These are phyloP conservation scores for Heritiera fomes DNA, from an alignment of 345 rosid genomes.

Conservation along the genomic window DNA sequence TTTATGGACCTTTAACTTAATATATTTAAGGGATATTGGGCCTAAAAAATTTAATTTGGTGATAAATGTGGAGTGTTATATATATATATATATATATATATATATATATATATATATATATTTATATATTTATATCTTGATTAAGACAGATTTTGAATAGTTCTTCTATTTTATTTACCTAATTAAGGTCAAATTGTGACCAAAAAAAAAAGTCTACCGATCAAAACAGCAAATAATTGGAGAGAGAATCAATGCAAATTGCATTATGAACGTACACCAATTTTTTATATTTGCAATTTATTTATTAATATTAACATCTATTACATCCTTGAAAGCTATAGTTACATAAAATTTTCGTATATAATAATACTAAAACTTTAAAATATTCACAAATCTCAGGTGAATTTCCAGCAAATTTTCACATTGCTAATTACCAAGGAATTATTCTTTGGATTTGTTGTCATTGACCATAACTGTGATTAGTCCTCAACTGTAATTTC, in stretches of 20 bases:
- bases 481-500: not conserved
- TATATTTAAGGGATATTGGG: no score
- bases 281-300: not conserved
- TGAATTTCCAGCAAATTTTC: not conserved
- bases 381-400: not conserved
- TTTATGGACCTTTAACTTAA: no score
- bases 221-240: not conserved
- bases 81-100: not conserved
- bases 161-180: not conserved
- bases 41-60: not conserved
- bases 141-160: not conserved
- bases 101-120: not conserved
- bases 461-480: not conserved
- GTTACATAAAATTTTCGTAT: not conserved
- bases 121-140: not conserved
- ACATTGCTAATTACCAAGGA: no score
- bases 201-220: not conserved
- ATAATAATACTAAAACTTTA: not conserved
- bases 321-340: not conserved
- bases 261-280: not conserved
- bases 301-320: not conserved
- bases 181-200: not conserved
- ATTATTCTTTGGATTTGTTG: constrained; percentile 1
- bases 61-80: not conserved
- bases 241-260: constrained; percentile 1